phyloP scores from a whole-genome alignment of 2,329 filamentous ascomycete species.

The Ophiostoma sp. region DNA sequence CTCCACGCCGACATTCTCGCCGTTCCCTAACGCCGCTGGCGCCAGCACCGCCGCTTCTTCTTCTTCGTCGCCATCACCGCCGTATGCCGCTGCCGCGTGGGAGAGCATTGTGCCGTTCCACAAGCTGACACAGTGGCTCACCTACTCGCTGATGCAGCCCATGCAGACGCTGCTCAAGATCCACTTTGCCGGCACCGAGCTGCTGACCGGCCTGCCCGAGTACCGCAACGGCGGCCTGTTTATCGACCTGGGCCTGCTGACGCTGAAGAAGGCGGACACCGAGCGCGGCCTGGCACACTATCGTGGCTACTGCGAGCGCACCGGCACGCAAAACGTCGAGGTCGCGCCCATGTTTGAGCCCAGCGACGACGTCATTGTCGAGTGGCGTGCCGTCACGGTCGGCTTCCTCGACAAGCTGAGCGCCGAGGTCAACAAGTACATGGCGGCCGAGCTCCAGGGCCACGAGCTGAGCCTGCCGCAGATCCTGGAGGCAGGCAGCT shows the following conservation, averaged over 20 bases:
- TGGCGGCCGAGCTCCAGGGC: slow-evolving; percentile 61
- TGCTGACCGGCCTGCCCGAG: slow-evolving; percentile 82
- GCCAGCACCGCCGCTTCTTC: too few species aligned
- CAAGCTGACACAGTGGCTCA: slow-evolving; percentile 89
- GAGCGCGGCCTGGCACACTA: slow-evolving; percentile 44
- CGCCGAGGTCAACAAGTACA: slow-evolving; percentile 52
- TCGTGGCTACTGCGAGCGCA: slow-evolving; percentile 63
- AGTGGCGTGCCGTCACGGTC: slow-evolving; percentile 61
- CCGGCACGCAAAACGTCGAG: slow-evolving; percentile 57
- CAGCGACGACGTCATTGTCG: slow-evolving; percentile 57
- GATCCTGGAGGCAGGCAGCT: slow-evolving; percentile 90
- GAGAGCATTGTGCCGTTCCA: slow-evolving; percentile 65
- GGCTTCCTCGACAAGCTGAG: slow-evolving; percentile 54
- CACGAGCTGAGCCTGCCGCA: slow-evolving; percentile 74
- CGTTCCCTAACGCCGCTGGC: slow-evolving; percentile 42
- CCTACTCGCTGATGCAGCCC: slow-evolving; percentile 75
- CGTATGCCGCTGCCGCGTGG: slow-evolving; percentile 54
- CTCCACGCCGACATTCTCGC: slow-evolving; percentile 48
- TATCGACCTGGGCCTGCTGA: slow-evolving; percentile 74
- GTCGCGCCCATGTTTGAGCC: slow-evolving; percentile 56
- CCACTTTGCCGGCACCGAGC: slow-evolving; percentile 57
- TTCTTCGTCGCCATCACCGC: slow-evolving; percentile 28
- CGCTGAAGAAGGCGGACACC: slow-evolving; percentile 43
- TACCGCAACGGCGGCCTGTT: slow-evolving; percentile 89
- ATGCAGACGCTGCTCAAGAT: slow-evolving; percentile 50